Conservation (phyloP, 352 stramenopile genomes). For the Phytopythium kandeliae region DNA sequence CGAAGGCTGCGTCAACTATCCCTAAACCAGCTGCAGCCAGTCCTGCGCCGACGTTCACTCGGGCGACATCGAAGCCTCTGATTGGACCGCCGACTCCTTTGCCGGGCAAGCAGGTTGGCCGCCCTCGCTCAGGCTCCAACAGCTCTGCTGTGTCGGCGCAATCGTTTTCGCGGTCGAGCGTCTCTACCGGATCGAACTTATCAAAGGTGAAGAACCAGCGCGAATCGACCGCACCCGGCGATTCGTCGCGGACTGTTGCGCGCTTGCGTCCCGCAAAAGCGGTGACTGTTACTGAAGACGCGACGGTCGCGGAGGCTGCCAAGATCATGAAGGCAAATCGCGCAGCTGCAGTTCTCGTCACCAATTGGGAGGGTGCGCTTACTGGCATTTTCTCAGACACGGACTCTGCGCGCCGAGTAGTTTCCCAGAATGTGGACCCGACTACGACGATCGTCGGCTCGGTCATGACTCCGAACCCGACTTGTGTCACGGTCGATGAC, state of each 20-base stretch:
- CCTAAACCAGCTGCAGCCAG: constrained; percentile 7
- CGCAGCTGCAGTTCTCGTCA: constrained; percentile 89
- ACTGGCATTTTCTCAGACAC: constrained; percentile 95
- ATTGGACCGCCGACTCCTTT: constrained; percentile 15
- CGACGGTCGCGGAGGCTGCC: constrained; percentile 85
- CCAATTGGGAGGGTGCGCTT: constrained; percentile 80
- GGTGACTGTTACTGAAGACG: constrained; percentile 72
- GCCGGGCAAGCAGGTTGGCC: constrained; percentile 18
- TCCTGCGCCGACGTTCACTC: constrained; percentile 10
- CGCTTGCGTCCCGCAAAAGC: constrained; percentile 83
- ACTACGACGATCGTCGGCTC: constrained; percentile 55
- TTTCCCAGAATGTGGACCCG: constrained; percentile 70
- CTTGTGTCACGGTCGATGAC: constrained; percentile 78
- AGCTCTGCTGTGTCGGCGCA: constrained; percentile 68
- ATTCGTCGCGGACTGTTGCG: constrained; percentile 68
- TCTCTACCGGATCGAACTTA: constrained; percentile 75
- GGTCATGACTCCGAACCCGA: constrained; percentile 85
- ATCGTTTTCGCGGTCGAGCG: constrained; percentile 74
- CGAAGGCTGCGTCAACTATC: constrained; percentile 1
- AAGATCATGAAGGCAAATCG: constrained; percentile 90
- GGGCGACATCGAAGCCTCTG: constrained; percentile 8
- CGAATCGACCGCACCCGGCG: constrained; percentile 22
- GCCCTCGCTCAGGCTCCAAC: constrained; percentile 63
- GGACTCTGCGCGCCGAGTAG: constrained; percentile 73
- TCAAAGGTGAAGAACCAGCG: constrained; percentile 62